Percentiles rank a stretch among this genome's conserved stretches.
phyloP scores from a whole-genome alignment of 805 yeast species.

The Cyberlindnera lachancei region DNA sequence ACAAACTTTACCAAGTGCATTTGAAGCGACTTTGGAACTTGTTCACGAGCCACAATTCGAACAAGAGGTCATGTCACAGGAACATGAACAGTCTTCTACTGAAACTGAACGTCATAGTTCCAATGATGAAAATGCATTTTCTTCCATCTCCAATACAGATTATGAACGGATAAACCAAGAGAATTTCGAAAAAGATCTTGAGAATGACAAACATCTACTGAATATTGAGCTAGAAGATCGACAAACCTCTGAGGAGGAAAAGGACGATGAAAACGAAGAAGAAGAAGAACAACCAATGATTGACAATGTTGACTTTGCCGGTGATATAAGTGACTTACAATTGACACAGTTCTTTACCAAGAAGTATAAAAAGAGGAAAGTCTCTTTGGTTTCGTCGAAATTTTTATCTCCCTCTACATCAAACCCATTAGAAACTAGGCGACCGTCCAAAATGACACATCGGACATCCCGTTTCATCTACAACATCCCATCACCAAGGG shows the following conservation, averaged over 20 bases:
- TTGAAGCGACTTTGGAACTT: conserved; percentile 24
- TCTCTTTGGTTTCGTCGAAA: not conserved
- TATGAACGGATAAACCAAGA: no score
- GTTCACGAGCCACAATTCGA: conserved; percentile 22
- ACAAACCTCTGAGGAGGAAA: conserved; percentile 1
- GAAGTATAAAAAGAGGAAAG: not conserved
- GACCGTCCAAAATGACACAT: not conserved
- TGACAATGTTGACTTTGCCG: no score
- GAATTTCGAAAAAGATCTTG: conserved; percentile 1
- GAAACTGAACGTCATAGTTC: conserved; percentile 7
- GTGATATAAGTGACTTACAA: conserved; percentile 6
- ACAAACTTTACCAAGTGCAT: conserved; percentile 24
- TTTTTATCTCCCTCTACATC: not conserved
- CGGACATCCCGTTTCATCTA: conserved; percentile 6
- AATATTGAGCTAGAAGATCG: conserved; percentile 1
- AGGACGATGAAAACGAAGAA: not conserved
- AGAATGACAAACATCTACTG: conserved; percentile 2
- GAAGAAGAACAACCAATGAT: conserved; percentile 1
- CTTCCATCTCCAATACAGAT: no score
- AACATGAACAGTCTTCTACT: conserved; percentile 3
- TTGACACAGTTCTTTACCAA: conserved; percentile 1
- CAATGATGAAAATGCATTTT: conserved; percentile 1
- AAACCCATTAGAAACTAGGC: not conserved
- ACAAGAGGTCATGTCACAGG: conserved; percentile 4
- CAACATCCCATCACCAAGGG: conserved; percentile 9